These are phyloP conservation scores for Herpotrichia juniperi DNA, from an alignment of 2,329 filamentous ascomycete genomes.

Conservation along the genomic window DNA sequence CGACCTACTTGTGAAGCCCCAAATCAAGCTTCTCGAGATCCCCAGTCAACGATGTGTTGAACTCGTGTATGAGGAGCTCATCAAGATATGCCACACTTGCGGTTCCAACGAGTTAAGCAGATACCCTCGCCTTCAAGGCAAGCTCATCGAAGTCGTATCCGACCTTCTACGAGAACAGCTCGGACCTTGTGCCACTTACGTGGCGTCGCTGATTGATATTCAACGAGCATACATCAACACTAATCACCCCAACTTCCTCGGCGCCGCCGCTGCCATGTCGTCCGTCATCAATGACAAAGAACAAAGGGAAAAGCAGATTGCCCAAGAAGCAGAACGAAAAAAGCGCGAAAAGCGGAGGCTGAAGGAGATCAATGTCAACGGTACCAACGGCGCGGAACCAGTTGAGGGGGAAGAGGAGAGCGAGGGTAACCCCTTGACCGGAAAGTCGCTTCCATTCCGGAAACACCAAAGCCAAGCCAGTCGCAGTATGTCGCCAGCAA, in stretches of 20 bases:
- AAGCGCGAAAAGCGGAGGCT: constrained; percentile 81
- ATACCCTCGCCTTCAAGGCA: constrained; percentile 91
- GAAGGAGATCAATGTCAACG: constrained; percentile 75
- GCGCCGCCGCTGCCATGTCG: constrained; percentile 95
- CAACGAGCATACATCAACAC: constrained; percentile 99
- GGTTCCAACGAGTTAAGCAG: constrained; percentile 91
- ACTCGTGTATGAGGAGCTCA: constrained; percentile 96
- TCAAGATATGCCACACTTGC: constrained; percentile 99
- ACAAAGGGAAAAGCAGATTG: constrained; percentile 85
- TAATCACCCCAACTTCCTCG: constrained; percentile 98
- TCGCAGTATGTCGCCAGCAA: constrained; percentile 82
- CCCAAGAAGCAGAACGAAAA: constrained; percentile 81
- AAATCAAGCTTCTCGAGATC: constrained; percentile 95
- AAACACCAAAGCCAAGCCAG: constrained; percentile 65
- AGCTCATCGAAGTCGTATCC: constrained; percentile 97
- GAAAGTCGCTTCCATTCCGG: constrained; percentile 64
- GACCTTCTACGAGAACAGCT: constrained; percentile 91
- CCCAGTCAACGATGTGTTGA: constrained; percentile 97
- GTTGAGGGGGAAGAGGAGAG: constrained; percentile 68
- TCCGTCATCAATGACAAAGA: constrained; percentile 95
- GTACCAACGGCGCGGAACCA: constrained; percentile 71
- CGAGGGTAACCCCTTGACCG: constrained; percentile 57
- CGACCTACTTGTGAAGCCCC: constrained; percentile 94
- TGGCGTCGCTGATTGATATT: constrained; percentile 96
- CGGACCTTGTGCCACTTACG: constrained; percentile 86